Base-by-base conservation (phyloP, 2,329 filamentous ascomycete genomes). In the Aspergillus eucalypticola region DNA sequence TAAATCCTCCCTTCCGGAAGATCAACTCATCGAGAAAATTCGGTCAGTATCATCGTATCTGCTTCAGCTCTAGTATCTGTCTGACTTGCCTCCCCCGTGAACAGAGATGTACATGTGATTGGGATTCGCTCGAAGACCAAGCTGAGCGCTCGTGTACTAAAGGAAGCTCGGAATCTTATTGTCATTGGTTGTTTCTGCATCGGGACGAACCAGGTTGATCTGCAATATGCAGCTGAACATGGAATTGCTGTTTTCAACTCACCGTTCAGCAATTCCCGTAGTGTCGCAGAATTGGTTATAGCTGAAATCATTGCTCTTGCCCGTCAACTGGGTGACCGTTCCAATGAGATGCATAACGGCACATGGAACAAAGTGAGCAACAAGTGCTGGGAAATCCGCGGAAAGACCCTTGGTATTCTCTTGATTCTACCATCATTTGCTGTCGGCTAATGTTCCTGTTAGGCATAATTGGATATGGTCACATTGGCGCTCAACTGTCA, bases 181-280 rank as follows among this genome's bases (percentile, higher is more conserved):
- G 95, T 97, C 63, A 87, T 98, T 69, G 95, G 95, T 62, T 99
- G 95, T 82, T 99, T 99, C 85, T 99, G 95, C 78, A 99, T 99
- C 71, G 95, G 95, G 66, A 99, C 95, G 59, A 98, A 79, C 64
- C 77, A 78, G 65, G 76, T 79, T 29, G 76, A 79, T 60, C 73
- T 79, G 25, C 76, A 79, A 64, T 79, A 76, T 69, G 76, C 76
- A 5, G 76, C 76, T n/a, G 73, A 76, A 17, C 73, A 79, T 61
- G 77, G 95, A 67, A 96, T 98, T 75, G 92, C 93, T 38, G 95
- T 99, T 65, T 99, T 99, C 87, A 99, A 99, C 81, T 98, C 95
- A 49, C 95, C 95, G 1, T 99, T 99, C 79, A 93, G 91, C 80
- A 99, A 99, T 81, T 98, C 94, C 8, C 90, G 95, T 75, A 96